phyloP scores from a whole-genome alignment of 2,329 filamentous ascomycete species.

The Dendryphion nanum region DNA sequence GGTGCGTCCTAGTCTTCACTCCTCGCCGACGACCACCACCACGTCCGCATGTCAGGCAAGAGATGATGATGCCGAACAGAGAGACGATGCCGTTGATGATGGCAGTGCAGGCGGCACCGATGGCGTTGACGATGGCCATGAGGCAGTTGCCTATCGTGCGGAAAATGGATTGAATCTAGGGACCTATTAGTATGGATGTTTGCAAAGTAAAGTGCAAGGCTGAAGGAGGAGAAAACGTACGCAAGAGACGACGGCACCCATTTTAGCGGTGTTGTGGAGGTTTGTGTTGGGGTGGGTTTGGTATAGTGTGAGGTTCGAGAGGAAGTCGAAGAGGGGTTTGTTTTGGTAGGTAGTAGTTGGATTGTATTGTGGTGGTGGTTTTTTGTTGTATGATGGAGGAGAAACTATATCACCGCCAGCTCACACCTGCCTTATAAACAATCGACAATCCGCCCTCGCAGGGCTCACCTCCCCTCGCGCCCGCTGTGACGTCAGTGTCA shows the following conservation, averaged over 20 bases:
- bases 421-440: conserved; percentile 4
- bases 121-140: conserved; percentile 49
- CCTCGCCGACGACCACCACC: conserved; percentile 39
- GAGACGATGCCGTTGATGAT: conserved; percentile 51
- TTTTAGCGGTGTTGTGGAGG: conserved; percentile 45
- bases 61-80: conserved; percentile 50
- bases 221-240: conserved; percentile 54
- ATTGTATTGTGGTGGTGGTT: background rate
- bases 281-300: conserved; percentile 2
- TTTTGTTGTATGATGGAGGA: background rate
- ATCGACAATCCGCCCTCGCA: too few species aligned
- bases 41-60: conserved; percentile 50
- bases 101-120: conserved; percentile 46
- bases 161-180: conserved; percentile 43
- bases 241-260: conserved; percentile 83
- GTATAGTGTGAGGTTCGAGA: background rate
- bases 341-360: background rate
- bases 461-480: too few species aligned
- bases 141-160: conserved; percentile 47
- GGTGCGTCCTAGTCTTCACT: conserved; percentile 30
- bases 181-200: conserved; percentile 16
- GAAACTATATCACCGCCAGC: background rate
- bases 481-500: too few species aligned
- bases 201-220: background rate
- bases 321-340: background rate